Evolutionary conservation across 2,329 filamentous ascomycete genomes (phyloP).

Genomic region (Neofusicoccum parvum): DNA sequence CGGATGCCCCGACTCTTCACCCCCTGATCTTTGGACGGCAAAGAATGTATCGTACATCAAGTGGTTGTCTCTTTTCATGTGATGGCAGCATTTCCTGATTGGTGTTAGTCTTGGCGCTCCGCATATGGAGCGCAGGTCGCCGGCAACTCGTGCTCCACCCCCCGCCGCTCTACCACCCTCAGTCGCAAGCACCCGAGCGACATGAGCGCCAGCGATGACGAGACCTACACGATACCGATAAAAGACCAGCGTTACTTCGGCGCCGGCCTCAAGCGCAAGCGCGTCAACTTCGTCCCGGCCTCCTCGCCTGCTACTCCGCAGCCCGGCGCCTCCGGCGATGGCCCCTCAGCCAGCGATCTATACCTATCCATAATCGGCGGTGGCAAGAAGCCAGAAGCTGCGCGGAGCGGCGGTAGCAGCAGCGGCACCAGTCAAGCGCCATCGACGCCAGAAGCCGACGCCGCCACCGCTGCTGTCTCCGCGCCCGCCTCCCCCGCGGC

Average conservation of each 20-base stretch:
- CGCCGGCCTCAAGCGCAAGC: constrained; percentile 64
- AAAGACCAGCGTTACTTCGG: constrained; percentile 63
- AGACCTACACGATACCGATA: constrained; percentile 61
- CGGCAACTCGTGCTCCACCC: neutral
- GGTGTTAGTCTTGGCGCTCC: neutral
- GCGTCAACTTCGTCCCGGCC: constrained; percentile 61
- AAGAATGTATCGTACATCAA: no score
- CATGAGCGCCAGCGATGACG: constrained; percentile 41
- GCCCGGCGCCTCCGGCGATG: constrained; percentile 24
- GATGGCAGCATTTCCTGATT: neutral
- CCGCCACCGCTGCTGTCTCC: neutral
- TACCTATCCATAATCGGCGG: constrained; percentile 45
- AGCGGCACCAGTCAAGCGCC: neutral
- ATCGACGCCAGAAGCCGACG: neutral
- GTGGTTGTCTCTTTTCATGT: neutral
- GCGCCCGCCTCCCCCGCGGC: constrained; percentile 24
- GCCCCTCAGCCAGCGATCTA: constrained; percentile 57
- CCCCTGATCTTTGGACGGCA: no score
- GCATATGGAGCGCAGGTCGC: neutral
- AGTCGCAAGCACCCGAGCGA: neutral
- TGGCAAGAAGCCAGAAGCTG: constrained; percentile 21
- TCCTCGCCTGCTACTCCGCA: constrained; percentile 30
- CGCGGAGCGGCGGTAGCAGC: neutral
- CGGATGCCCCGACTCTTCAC: no score
- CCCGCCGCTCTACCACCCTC: neutral